A percentile compares a stretch with the other conserved stretches of the same genome.
These are phyloP conservation scores for Ogataea neopini DNA, from an alignment of 805 yeast genomes.

Conservation along the genomic window DNA sequence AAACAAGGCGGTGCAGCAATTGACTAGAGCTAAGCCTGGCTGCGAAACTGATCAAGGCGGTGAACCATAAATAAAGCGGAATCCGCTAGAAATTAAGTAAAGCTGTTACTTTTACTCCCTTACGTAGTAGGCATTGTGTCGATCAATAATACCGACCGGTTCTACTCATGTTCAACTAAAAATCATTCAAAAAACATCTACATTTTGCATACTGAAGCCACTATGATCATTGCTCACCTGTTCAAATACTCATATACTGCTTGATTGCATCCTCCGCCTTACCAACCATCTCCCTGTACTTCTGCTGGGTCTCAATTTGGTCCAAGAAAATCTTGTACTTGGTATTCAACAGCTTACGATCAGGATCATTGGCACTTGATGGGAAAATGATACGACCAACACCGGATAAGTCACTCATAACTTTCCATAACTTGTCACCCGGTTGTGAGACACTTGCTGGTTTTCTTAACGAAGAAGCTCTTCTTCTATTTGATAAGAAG, in stretches of 20 bases:
- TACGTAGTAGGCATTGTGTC: too few relatives aligned
- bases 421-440: conserved; percentile 77
- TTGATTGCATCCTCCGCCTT: conserved; percentile 38
- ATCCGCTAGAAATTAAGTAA: neutral
- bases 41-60: too few relatives aligned
- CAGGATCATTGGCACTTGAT: conserved; percentile 53
- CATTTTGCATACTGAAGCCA: too few relatives aligned
- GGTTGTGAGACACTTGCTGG: conserved; percentile 22
- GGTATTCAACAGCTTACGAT: conserved; percentile 67
- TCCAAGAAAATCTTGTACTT: conserved; percentile 88
- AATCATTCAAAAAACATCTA: too few relatives aligned
- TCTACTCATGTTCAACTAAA: neutral
- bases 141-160: neutral
- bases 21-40: too few relatives aligned
- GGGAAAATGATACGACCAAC: conserved; percentile 82
- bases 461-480: conserved; percentile 8
- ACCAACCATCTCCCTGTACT: conserved; percentile 72
- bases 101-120: too few relatives aligned
- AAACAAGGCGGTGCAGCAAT: neutral
- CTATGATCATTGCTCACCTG: too few relatives aligned
- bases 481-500: conserved; percentile 30
- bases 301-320: conserved; percentile 79
- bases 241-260: conserved; percentile 28
- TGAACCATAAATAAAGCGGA: too few relatives aligned
- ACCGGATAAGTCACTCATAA: conserved; percentile 83